These are phyloP conservation scores for Sungouiozyma ichnusensis DNA, from an alignment of 805 yeast genomes.

Conservation along the genomic window DNA sequence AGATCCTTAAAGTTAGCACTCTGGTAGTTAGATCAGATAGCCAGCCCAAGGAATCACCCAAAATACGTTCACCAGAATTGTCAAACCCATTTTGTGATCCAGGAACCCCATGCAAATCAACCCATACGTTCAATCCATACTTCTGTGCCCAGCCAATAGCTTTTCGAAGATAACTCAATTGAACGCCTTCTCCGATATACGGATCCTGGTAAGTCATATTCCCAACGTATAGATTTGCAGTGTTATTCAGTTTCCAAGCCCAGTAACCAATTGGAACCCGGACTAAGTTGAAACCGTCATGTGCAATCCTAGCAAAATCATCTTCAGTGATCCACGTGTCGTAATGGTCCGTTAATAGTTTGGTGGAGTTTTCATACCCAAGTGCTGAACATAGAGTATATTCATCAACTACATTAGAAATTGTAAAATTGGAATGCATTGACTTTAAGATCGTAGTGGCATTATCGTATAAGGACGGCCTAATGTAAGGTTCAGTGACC, in stretches of 20 bases:
- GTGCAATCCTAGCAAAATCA: constrained; percentile 43
- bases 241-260: constrained; percentile 44
- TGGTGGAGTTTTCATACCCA: constrained; percentile 38
- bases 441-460: constrained; percentile 19
- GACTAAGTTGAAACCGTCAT: constrained; percentile 55
- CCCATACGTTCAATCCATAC: constrained; percentile 53
- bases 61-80: constrained; percentile 58
- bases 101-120: constrained; percentile 74
- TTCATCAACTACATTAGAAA: constrained; percentile 42
- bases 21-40: constrained; percentile 31
- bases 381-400: constrained; percentile 40
- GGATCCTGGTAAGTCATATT: constrained; percentile 39
- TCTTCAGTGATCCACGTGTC: constrained; percentile 45
- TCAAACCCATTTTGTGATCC: constrained; percentile 85
- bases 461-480: constrained; percentile 43
- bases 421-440: constrained; percentile 1
- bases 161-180: constrained; percentile 49
- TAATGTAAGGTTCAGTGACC: constrained; percentile 59
- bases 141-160: constrained; percentile 60
- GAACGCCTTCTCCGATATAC: constrained; percentile 46
- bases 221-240: constrained; percentile 8
- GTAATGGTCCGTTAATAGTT: constrained; percentile 44
- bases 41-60: constrained; percentile 34
- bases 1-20: constrained; percentile 39
- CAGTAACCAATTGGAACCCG: constrained; percentile 75